Percentiles rank a stretch among this genome's conserved stretches.
Evolutionary conservation across 306 rosid species (phyloP).

Genomic region (Macrotyloma uniflorum): DNA sequence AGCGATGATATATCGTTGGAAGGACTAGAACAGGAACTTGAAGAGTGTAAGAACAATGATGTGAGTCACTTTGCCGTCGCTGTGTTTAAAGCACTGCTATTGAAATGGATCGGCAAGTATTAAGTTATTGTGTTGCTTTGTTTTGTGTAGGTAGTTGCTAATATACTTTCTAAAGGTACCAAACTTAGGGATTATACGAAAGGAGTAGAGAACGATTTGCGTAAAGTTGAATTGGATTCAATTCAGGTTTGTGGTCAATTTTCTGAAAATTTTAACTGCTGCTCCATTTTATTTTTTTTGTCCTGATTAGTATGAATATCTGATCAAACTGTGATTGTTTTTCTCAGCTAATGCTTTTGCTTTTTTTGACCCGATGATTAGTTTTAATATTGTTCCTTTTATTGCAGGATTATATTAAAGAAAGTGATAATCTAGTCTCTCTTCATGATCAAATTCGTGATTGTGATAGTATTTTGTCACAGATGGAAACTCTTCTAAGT

Average conservation of each 20-base stretch:
- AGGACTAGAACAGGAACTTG: constrained; percentile 90
- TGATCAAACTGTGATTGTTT: neutral
- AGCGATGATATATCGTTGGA: constrained; percentile 88
- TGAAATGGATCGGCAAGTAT: constrained; percentile 5
- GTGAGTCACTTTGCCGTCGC: constrained; percentile 49
- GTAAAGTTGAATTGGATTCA: constrained; percentile 93
- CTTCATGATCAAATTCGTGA: constrained; percentile 98
- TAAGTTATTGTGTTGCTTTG: constrained; percentile 14
- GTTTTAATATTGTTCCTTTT: neutral
- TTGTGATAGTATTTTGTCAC: constrained; percentile 93
- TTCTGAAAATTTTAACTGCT: constrained; percentile 19
- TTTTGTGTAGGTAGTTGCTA: constrained; percentile 75
- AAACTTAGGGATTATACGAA: constrained; percentile 87
- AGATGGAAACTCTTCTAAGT: constrained; percentile 94
- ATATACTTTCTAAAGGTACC: constrained; percentile 85
- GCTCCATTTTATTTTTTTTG: constrained; percentile 6
- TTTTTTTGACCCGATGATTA: neutral
- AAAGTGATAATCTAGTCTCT: constrained; percentile 95
- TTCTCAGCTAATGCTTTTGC: neutral
- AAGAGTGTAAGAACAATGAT: constrained; percentile 82
- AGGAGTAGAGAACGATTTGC: constrained; percentile 92
- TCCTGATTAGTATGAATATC: neutral
- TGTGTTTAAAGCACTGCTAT: constrained; percentile 1
- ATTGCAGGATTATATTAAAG: constrained; percentile 87
- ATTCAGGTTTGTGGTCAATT: constrained; percentile 72